Conservation (phyloP, 2,329 filamentous ascomycete genomes). For the Paecilomyces fulvus region DNA sequence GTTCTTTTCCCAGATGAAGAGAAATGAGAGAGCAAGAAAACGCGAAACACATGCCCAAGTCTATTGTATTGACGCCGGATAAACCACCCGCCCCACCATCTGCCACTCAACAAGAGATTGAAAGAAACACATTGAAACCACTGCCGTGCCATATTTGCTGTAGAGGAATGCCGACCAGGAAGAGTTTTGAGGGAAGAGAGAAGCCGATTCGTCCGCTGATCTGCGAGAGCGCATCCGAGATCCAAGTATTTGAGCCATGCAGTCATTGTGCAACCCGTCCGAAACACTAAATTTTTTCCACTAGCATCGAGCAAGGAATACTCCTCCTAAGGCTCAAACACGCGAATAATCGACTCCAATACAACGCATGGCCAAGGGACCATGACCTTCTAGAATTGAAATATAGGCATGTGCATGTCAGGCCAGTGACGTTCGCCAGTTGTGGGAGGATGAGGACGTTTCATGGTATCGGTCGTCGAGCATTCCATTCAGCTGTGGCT, state of each 20-base stretch:
- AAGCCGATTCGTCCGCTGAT: background rate
- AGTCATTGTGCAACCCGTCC: too few species aligned
- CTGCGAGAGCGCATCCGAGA: too few species aligned
- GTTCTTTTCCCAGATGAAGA: constrained; percentile 18
- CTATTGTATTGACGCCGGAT: constrained; percentile 35
- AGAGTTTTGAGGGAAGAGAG: background rate
- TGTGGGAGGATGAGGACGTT: constrained; percentile 61
- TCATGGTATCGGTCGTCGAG: constrained; percentile 60
- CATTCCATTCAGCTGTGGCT: constrained; percentile 37
- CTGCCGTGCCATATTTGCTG: constrained; percentile 22
- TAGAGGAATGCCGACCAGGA: constrained; percentile 1
- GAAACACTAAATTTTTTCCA: background rate
- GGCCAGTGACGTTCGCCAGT: constrained; percentile 69
- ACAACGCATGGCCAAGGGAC: constrained; percentile 63
- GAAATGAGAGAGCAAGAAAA: constrained; percentile 12
- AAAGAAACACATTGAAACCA: constrained; percentile 18
- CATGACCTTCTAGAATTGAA: constrained; percentile 57
- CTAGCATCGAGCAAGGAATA: background rate
- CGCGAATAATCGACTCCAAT: constrained; percentile 68
- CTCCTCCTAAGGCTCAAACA: constrained; percentile 44
- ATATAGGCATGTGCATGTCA: constrained; percentile 62
- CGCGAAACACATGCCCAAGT: constrained; percentile 29
- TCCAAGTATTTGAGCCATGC: too few species aligned
- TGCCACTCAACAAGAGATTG: constrained; percentile 23
- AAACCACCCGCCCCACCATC: constrained; percentile 28